phyloP scores from a whole-genome alignment of 495 filamentous ascomycete species.

The Neurospora pannonica region DNA sequence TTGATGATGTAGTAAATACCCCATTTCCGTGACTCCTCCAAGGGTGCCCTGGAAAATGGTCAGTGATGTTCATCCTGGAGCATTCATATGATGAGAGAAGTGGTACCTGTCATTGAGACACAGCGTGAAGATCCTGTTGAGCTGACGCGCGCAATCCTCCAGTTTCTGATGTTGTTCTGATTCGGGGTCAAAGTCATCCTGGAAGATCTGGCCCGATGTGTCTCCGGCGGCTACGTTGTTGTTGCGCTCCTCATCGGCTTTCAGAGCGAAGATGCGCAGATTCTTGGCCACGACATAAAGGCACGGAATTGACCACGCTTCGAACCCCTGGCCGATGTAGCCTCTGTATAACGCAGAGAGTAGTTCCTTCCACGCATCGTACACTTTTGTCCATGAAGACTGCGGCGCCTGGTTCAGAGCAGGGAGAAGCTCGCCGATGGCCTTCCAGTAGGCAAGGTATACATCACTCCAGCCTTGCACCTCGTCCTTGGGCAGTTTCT shows the following conservation, averaged over 20 bases:
- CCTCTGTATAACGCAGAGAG: conserved; percentile 60
- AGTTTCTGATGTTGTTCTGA: conserved; percentile 66
- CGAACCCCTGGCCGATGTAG: conserved; percentile 59
- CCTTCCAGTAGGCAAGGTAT: conserved; percentile 75
- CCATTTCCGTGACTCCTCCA: conserved; percentile 94
- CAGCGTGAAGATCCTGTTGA: conserved; percentile 80
- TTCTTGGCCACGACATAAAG: conserved; percentile 78
- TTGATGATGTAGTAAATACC: conserved; percentile 88
- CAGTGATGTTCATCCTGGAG: not conserved
- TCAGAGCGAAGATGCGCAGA: conserved; percentile 76
- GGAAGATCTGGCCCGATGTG: conserved; percentile 40
- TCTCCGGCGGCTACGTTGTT: conserved; percentile 36
- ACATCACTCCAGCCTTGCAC: conserved; percentile 71
- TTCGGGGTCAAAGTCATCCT: conserved; percentile 68
- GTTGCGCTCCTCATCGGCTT: conserved; percentile 61
- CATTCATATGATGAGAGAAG: conserved; percentile 2
- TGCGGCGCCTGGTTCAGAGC: conserved; percentile 38
- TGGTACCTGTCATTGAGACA: conserved; percentile 79
- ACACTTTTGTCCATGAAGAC: conserved; percentile 62
- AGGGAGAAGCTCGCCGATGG: conserved; percentile 55
- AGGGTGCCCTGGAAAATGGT: conserved; percentile 50
- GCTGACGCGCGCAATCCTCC: conserved; percentile 77
- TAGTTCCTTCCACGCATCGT: conserved; percentile 77
- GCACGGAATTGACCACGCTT: conserved; percentile 81
- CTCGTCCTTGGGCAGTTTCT: conserved; percentile 51